Evolutionary conservation across 2,329 filamentous ascomycete species (phyloP).

Genomic region (Microcera coccophila): DNA sequence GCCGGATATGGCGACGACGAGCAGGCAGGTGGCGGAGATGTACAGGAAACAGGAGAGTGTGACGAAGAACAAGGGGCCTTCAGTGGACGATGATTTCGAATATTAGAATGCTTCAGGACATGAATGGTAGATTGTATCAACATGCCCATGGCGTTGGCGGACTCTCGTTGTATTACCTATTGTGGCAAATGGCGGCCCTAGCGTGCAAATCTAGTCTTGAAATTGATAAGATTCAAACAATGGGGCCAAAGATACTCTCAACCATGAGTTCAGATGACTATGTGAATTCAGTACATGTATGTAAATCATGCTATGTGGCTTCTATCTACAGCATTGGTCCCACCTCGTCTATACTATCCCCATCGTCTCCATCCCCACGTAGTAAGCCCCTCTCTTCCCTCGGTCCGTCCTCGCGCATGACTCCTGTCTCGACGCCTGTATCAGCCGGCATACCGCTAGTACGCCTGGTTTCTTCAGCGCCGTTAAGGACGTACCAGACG

Average conservation of each 20-base stretch:
- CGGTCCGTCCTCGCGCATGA: constrained; percentile 36
- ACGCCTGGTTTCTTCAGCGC: constrained; percentile 59
- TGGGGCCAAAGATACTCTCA: too few relatives aligned
- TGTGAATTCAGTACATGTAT: too few relatives aligned
- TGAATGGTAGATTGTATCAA: too few relatives aligned
- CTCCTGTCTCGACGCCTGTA: constrained; percentile 29
- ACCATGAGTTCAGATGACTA: too few relatives aligned
- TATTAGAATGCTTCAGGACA: constrained; percentile 53
- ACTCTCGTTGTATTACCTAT: too few relatives aligned
- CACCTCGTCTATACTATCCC: constrained; percentile 25
- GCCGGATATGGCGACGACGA: constrained; percentile 81
- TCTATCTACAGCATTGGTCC: constrained; percentile 25
- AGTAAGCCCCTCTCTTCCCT: constrained; percentile 44
- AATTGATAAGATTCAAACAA: too few relatives aligned
- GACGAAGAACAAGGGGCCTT: constrained; percentile 75
- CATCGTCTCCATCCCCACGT: constrained; percentile 33
- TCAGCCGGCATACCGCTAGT: constrained; percentile 27
- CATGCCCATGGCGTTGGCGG: too few relatives aligned
- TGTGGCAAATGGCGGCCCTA: too few relatives aligned
- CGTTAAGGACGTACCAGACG: constrained; percentile 88
- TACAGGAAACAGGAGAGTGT: constrained; percentile 93
- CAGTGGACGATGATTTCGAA: constrained; percentile 96
- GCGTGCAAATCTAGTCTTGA: too few relatives aligned
- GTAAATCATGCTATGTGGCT: not conserved
- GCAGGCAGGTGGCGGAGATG: constrained; percentile 89